Base-by-base conservation (phyloP, 495 filamentous ascomycete genomes). In the Cenococcum geophilum region DNA sequence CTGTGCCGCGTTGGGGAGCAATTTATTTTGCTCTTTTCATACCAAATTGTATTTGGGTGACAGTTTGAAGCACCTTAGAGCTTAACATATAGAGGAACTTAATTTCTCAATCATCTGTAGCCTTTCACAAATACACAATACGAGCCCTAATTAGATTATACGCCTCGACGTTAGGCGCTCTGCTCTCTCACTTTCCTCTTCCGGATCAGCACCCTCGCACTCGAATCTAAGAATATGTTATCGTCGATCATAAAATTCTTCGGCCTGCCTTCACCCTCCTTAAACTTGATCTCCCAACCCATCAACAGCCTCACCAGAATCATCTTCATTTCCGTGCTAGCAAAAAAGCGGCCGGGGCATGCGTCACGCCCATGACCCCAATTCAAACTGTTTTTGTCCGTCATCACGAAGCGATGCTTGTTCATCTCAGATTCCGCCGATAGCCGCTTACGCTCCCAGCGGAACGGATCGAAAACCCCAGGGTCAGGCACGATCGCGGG, bases 311-410 rank as follows among this genome's bases (percentile, higher is more conserved):
- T 42, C 9, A 36, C 21, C 58, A 73, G n/a, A 20, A 69, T 56
- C 51, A 80, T 75, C 60, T 83, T 83, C 34, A 76, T 66, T 70
- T 80, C 78, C 47, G 76, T 73, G 1, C 70, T 66, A 1, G 80
- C 81, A 57, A 83, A 80, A 67, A 82, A 80, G 12, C 80, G 70
- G 0, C 81, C 80, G 5, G 80, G 78, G 56, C 80, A 83, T 0
- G 83, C 80, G 56, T 85, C 79, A 37, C 70, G 55, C 6, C 81
- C 80, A 52, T 77, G 72, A 0, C 80, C 79, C 57, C 81, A 83
- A 0, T 64, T 69, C 5, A 77, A 70, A 57, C 77, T 71, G 23
- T 78, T 71, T 9, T 75, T 70, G 1, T 72, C 67, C 10, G 80
- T 47, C n/a, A 54, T 43, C 16, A 37, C 59, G 6, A 37, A 35